Evolutionary conservation across 306 rosid species (phyloP), one percentile per base, ranked within the genome.

Genomic region (Pterocarpus santalinus): DNA sequence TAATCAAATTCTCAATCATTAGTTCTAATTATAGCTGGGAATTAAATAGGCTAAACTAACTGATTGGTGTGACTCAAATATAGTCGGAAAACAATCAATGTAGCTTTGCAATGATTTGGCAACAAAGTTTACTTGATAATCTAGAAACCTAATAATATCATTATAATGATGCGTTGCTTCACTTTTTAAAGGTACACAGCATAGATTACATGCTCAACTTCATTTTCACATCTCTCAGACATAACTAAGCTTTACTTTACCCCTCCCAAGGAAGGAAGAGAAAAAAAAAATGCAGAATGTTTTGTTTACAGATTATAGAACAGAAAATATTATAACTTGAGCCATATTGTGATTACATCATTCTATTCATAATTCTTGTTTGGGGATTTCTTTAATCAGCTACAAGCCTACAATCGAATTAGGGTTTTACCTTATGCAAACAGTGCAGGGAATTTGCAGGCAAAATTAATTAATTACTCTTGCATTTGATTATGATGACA

Each of bases 1-100:
- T 22, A 22, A 22, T 22, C 28, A 22, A 22, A 73, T 66, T 70
- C 60, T 67, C 81, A 77, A 80, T 87, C 81, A 80, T 84, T 80
- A 61, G 49, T 70, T 69, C 81, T 65, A 63, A 83, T 76, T 56
- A 7, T 15, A 46, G 32, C 34, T 63, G 1, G 0, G 9, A 73
- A 30, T 58, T 73, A 30, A 69, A 61, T 67, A 2, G 38, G 44
- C 8, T 41, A 17, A 41, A 43, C 32, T n/a, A 33, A 22, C 9
- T 53, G 14, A 38, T 56, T 2, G 22, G n/a, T 58, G 33, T 28
- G 69, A 8, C 43, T 47, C 60, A 47, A 22, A 22, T 22, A 60
- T 46, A 51, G 33, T 58, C 33, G 62, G 38, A 13, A 33, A 69
- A 68, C 12, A 66, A 41, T 9, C 3, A 17, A 39, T 17, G 17